Evolutionary conservation across 164 flowering plant species (phyloP), one percentile per base, ranked within the genome.

Genomic region (Kalanchoe fedtschenkoi): DNA sequence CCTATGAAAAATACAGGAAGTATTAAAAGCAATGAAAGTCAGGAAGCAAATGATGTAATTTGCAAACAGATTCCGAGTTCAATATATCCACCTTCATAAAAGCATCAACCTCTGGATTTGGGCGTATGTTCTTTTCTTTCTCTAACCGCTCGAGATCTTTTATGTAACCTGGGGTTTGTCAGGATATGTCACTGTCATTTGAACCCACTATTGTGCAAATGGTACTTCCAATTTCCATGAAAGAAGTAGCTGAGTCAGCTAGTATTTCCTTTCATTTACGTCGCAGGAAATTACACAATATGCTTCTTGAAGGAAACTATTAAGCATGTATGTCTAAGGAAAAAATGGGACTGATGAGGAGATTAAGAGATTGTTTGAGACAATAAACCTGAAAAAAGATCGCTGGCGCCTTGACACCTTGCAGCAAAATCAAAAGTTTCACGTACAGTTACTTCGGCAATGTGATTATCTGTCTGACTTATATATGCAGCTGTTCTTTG

Each of bases 391-490:
- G 80, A 81, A 76, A 75, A 84, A 17, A 77, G 77, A 65, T 83
- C 81, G 41, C 79, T 78, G 62, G 92, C 82, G 61, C 95, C 93
- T 77, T 91, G 89, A 67, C 83, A 88, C 72, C 96, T 75, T n/a
- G 89, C 97, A 28, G 87, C 93, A 73, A 82, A 91, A 78, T 86
- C 91, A 16, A 91, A 71, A 28, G 97, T 86, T 78, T 91, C 97
- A 32, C 97, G 73, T 3, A 91, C 96, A 26, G 97, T 91, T 29
- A 88, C 78, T 77, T 91, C 96, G 14, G 83, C 87, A 51, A 86
- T 83, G 69, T 91, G 96, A 75, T 77, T 79, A 65, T 91, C 97
- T 39, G 84, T 79, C 74, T 91, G 97, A 72, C 97, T 79, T 5
- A 85, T 85, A 76, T 91, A 91, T 15, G 97, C 96, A 35, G 95